Conservation (phyloP, 345 rosid genomes). For the Hypericum perforatum region DNA sequence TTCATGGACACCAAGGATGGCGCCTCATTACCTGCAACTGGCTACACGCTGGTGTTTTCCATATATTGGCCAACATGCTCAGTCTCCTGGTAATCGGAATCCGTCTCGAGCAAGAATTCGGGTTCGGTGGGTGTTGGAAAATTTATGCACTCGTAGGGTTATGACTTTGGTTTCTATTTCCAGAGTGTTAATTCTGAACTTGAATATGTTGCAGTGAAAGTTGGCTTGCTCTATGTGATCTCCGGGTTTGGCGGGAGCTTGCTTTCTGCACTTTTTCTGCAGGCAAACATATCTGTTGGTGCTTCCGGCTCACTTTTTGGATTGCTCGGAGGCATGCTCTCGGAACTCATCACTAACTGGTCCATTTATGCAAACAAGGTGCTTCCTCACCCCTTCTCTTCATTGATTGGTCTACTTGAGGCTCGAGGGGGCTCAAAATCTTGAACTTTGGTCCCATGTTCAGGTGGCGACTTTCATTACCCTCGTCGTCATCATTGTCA, state of each 20-base stretch:
- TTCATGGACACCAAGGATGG: conserved; percentile 64
- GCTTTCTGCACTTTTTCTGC: conserved; percentile 79
- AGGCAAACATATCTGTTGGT: conserved; percentile 74
- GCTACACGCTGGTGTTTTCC: conserved; percentile 89
- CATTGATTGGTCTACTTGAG: background rate
- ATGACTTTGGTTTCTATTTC: background rate
- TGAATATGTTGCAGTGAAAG: conserved; percentile 34
- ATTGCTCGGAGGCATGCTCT: conserved; percentile 89
- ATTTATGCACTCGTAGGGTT: background rate
- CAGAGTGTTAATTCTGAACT: background rate
- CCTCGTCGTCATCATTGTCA: conserved; percentile 52
- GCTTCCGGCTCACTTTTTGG: conserved; percentile 99
- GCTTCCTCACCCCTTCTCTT: conserved; percentile 1
- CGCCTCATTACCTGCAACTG: conserved; percentile 75
- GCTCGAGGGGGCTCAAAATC: background rate
- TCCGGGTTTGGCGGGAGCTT: conserved; percentile 95
- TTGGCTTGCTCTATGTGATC: conserved; percentile 76
- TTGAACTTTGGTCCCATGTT: conserved; percentile 11
- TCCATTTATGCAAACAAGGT: conserved; percentile 89
- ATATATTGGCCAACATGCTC: conserved; percentile 77
- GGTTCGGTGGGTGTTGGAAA: conserved; percentile 48
- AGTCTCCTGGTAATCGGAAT: conserved; percentile 73
- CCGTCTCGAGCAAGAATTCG: conserved; percentile 86
- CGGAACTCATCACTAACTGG: conserved; percentile 95
- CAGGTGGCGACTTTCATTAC: conserved; percentile 63